Percentiles rank a stretch among this genome's conserved stretches.
phyloP scores from a whole-genome alignment of 495 filamentous ascomycete genomes.

The Aspergillus ellipticus region DNA sequence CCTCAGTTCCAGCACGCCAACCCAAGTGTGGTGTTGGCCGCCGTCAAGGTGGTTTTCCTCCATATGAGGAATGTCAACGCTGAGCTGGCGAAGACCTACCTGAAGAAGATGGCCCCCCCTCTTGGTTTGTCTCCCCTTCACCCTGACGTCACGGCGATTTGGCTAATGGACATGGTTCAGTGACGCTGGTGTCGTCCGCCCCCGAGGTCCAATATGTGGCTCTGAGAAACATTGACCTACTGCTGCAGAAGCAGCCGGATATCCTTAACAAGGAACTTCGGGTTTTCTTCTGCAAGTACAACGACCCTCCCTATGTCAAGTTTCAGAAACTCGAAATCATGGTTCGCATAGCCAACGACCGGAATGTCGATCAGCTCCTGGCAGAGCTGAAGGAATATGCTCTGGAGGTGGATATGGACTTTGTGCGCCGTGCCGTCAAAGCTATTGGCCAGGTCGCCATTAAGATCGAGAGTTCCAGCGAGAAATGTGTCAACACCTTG shows the following conservation, averaged over 20 bases:
- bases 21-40: conserved; percentile 90
- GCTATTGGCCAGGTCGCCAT: conserved; percentile 97
- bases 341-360: conserved; percentile 98
- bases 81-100: conserved; percentile 74
- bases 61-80: conserved; percentile 84
- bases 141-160: neutral
- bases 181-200: conserved; percentile 91
- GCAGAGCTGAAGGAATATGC: conserved; percentile 96
- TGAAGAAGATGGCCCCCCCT: conserved; percentile 98
- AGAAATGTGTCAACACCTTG: conserved; percentile 91
- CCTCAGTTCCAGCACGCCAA: conserved; percentile 99
- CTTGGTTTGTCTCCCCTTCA: conserved; percentile 55
- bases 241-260: conserved; percentile 92
- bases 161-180: conserved; percentile 39
- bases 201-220: conserved; percentile 98
- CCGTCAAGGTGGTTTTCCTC: conserved; percentile 95
- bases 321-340: conserved; percentile 98
- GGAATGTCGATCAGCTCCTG: conserved; percentile 91
- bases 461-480: conserved; percentile 91
- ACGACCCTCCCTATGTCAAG: conserved; percentile 97
- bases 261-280: conserved; percentile 95
- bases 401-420: conserved; percentile 98
- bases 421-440: conserved; percentile 87
- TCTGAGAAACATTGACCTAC: conserved; percentile 88
- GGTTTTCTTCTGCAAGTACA: conserved; percentile 99